phyloP scores from a whole-genome alignment of 805 yeast species.

The Ogataea chonburiensis region DNA sequence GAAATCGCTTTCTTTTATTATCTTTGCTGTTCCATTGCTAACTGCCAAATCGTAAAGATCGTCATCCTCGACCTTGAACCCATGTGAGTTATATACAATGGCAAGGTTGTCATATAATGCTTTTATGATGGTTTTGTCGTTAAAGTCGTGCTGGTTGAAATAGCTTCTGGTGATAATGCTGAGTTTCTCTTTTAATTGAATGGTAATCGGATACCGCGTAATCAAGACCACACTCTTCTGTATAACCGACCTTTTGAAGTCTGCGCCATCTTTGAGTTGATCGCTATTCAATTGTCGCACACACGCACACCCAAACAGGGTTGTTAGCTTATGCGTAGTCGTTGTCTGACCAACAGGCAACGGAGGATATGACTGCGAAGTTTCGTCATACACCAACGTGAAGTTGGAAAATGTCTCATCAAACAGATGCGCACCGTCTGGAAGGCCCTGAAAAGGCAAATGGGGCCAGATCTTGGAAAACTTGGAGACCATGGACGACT shows the following conservation, averaged over 20 bases:
- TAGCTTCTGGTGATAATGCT: conserved; percentile 86
- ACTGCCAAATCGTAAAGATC: conserved; percentile 27
- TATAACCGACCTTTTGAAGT: conserved; percentile 63
- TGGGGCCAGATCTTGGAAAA: conserved; percentile 66
- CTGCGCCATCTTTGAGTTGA: conserved; percentile 41
- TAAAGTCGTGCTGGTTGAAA: conserved; percentile 77
- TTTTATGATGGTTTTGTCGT: conserved; percentile 65
- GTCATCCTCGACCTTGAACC: conserved; percentile 31
- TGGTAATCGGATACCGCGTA: conserved; percentile 77
- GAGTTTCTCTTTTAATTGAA: conserved; percentile 84
- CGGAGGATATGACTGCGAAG: conserved; percentile 44
- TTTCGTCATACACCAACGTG: conserved; percentile 71
- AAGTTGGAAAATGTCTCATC: conserved; percentile 93
- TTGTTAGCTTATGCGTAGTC: conserved; percentile 36
- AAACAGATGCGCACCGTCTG: conserved; percentile 92
- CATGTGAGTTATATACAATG: conserved; percentile 37
- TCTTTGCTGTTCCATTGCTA: conserved; percentile 23
- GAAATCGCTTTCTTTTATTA: conserved; percentile 54
- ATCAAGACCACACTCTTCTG: conserved; percentile 90
- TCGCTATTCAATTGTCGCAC: conserved; percentile 74
- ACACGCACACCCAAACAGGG: conserved; percentile 94
- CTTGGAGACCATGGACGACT: conserved; percentile 31
- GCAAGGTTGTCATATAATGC: conserved; percentile 68
- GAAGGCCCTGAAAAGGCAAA: conserved; percentile 90
- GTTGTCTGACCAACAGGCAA: conserved; percentile 35